These are phyloP conservation scores for Collybia mongolica DNA, from an alignment of 768 basidiomycete species.

Conservation along the genomic window DNA sequence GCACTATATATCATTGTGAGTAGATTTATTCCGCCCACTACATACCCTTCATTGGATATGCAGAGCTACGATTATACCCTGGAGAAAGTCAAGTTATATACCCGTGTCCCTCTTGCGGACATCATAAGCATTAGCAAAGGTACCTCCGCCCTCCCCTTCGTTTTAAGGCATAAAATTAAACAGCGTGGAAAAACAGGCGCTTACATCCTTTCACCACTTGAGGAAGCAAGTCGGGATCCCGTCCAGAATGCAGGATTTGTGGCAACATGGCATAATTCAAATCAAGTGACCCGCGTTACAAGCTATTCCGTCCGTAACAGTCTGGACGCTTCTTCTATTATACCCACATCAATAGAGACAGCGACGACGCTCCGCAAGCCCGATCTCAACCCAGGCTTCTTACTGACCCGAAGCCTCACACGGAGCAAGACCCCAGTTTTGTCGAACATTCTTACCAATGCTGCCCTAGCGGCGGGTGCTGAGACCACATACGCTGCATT, in stretches of 20 bases:
- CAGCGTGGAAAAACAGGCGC: slow-evolving; percentile 56
- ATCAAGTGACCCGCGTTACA: slow-evolving; percentile 73
- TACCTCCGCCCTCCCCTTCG: slow-evolving; percentile 19
- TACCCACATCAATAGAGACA: slow-evolving; percentile 5
- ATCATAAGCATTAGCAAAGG: slow-evolving; percentile 80
- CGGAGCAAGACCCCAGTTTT: slow-evolving; percentile 20
- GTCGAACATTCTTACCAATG: slow-evolving; percentile 34
- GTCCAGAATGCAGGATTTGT: slow-evolving; percentile 87
- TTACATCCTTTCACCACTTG: slow-evolving; percentile 91
- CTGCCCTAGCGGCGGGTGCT: slow-evolving; percentile 24
- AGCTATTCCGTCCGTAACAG: slow-evolving; percentile 87
- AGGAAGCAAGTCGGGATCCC: slow-evolving; percentile 88
- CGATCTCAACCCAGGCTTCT: slow-evolving; percentile 8
- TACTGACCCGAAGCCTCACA: slow-evolving; percentile 10
- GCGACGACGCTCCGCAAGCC: slow-evolving; percentile 10
- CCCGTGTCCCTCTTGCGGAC: slow-evolving; percentile 83
- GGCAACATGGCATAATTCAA: slow-evolving; percentile 71
- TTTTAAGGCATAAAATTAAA: not conserved
- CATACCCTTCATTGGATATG: not conserved
- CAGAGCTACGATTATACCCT: slow-evolving; percentile 94
- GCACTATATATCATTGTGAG: slow-evolving; percentile 82
- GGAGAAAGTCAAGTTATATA: slow-evolving; percentile 89
- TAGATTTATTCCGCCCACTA: slow-evolving; percentile 7
- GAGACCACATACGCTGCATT: slow-evolving; percentile 67
- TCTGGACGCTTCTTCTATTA: slow-evolving; percentile 28